Evolutionary conservation across 129 eudicot species (phyloP).

Genomic region (Cynara cardunculus): DNA sequence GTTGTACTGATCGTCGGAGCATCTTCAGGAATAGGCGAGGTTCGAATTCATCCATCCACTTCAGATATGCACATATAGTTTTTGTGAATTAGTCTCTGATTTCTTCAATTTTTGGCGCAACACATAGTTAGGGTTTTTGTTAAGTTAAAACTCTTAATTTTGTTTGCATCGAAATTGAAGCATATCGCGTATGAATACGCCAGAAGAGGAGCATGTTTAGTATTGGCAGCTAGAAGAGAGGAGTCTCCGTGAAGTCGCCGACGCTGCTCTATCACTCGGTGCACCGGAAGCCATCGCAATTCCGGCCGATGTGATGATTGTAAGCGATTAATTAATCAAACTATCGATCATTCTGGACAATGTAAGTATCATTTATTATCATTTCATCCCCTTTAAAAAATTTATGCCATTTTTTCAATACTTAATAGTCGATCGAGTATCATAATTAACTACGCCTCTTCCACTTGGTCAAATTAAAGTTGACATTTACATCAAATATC

Average conservation of each 20-base stretch:
- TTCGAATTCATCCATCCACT: neutral
- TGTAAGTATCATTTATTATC: constrained; percentile 30
- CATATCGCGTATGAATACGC: constrained; percentile 63
- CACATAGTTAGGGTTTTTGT: neutral
- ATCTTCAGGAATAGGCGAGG: constrained; percentile 63
- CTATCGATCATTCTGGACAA: constrained; percentile 45
- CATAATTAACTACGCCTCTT: neutral
- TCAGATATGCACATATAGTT: no score
- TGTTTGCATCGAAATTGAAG: constrained; percentile 11
- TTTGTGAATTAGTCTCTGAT: neutral
- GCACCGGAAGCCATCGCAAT: constrained; percentile 40
- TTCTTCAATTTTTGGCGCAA: neutral
- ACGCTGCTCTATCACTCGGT: constrained; percentile 35
- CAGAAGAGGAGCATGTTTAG: constrained; percentile 58
- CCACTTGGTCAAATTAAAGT: neutral
- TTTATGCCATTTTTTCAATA: neutral
- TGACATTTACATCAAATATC: neutral
- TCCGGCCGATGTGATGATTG: constrained; percentile 52
- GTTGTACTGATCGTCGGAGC: constrained; percentile 52
- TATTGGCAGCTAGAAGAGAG: constrained; percentile 56
- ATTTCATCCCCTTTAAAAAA: neutral
- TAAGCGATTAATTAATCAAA: constrained; percentile 30
- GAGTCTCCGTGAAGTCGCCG: constrained; percentile 47
- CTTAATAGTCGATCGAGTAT: neutral
- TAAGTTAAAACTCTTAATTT: neutral